Evolutionary conservation across 2,329 filamentous ascomycete genomes (phyloP).

Genomic region (Fusarium sp.): DNA sequence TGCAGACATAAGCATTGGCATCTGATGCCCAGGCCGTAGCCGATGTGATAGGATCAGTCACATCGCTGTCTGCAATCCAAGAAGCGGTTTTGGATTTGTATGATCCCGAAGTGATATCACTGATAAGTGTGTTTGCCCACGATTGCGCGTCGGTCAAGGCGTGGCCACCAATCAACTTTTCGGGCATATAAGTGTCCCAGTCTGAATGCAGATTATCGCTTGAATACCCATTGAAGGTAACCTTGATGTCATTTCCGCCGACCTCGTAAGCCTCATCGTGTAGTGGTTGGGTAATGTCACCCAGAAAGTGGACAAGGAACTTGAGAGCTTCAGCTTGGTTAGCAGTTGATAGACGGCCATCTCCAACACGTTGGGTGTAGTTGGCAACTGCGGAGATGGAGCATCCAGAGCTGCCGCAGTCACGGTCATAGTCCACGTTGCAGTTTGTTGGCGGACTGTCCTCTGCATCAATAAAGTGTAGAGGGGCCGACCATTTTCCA

Average conservation of each 20-base stretch:
- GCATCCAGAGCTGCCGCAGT: neutral
- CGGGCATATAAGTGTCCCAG: constrained; percentile 5
- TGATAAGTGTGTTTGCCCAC: neutral
- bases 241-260: neutral
- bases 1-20: neutral
- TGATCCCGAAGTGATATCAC: neutral
- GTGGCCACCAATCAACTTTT: neutral
- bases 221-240: neutral
- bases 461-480: constrained; percentile 3
- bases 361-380: neutral
- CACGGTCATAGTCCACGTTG: constrained; percentile 4
- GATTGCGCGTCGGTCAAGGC: constrained; percentile 1
- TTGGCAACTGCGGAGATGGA: constrained; percentile 4
- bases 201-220: neutral
- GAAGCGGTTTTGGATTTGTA: neutral
- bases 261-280: constrained; percentile 1
- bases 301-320: neutral
- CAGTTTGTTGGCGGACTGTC: constrained; percentile 1
- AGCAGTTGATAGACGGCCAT: neutral
- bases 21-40: neutral
- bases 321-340: constrained; percentile 5
- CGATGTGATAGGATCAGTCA: neutral
- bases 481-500: constrained; percentile 1
- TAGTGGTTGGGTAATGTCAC: neutral
- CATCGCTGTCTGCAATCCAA: neutral